These are phyloP conservation scores for Biancaea sappan DNA, from an alignment of 306 rosid species.

Conservation along the genomic window DNA sequence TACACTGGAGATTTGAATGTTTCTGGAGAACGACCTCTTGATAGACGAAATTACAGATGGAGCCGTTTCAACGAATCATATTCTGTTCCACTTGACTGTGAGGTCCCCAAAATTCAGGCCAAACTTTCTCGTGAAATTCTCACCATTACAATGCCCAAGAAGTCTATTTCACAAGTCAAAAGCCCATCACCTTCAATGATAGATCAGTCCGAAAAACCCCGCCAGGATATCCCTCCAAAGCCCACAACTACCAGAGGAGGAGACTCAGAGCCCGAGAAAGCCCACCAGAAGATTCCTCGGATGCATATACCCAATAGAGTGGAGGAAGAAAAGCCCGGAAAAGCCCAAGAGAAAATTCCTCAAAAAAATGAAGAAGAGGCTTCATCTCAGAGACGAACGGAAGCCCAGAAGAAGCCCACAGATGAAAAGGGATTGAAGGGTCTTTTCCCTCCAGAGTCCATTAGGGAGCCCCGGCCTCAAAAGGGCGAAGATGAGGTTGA, in stretches of 20 bases:
- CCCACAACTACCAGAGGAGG: background rate
- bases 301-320: background rate
- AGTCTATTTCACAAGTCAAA: background rate
- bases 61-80: constrained; percentile 43
- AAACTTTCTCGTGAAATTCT: constrained; percentile 43
- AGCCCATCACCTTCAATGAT: background rate
- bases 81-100: constrained; percentile 45
- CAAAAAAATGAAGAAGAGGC: background rate
- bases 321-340: background rate
- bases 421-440: background rate
- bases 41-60: constrained; percentile 37
- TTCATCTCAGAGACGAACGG: no score
- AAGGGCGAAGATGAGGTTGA: background rate
- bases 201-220: background rate
- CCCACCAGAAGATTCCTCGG: background rate
- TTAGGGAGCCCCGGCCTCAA: background rate
- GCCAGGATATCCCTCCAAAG: background rate
- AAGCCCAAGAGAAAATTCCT: background rate
- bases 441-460: constrained; percentile 6
- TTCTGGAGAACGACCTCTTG: constrained; percentile 52
- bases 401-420: background rate
- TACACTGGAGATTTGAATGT: constrained; percentile 16
- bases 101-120: constrained; percentile 38
- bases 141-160: constrained; percentile 15
- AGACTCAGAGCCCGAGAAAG: background rate